Evolutionary conservation across 257 asterid species (phyloP), one percentile per base, ranked within the genome.

Genomic region (Cinchona pubescens): DNA sequence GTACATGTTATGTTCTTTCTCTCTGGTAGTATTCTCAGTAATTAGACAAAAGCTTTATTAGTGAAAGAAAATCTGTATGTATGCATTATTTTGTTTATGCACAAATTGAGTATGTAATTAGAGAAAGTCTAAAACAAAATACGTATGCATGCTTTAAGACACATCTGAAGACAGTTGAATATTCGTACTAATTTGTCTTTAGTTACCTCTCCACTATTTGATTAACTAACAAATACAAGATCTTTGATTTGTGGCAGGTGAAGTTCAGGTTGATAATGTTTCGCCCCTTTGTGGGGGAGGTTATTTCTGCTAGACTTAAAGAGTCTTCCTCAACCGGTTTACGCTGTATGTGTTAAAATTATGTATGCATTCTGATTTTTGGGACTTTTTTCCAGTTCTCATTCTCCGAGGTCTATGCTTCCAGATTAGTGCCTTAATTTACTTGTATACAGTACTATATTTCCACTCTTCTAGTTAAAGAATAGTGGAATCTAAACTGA

Each of bases 211-310:
- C 18, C 49, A 37, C 46, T 19, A 43, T 49, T 45, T 11, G 42
- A 11, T 51, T 67, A 15, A 56, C 63, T 78, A 30, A 73, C 61
- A 49, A 64, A 38, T 40, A 43, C 37, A 35, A 19, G 21, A 14
- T 53, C 66, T 32, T 76, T 49, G 19, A 66, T 82, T 37, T 82
- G 73, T 71, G 83, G 77, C 90, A 92, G 98, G 96, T 90, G 79
- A 86, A 64, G 78, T 94, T 94, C 84, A 90, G 95, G 75, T 61
- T 94, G 83, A 85, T 92, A 48, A 85, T 92, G 86, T 94, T 94
- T 84, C 91, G 97, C 72, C 97, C 97, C 40, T 94, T 81, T 80
- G 90, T 79, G 65, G 99, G 99, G 75, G 96, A 94, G 81, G 86
- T 94, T 74, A 89, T 94, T 79, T 79, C 86, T 10, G 97, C 91